phyloP scores from a whole-genome alignment of 2,329 filamentous ascomycete species.

The Cladosporium austrohemisphaericum region DNA sequence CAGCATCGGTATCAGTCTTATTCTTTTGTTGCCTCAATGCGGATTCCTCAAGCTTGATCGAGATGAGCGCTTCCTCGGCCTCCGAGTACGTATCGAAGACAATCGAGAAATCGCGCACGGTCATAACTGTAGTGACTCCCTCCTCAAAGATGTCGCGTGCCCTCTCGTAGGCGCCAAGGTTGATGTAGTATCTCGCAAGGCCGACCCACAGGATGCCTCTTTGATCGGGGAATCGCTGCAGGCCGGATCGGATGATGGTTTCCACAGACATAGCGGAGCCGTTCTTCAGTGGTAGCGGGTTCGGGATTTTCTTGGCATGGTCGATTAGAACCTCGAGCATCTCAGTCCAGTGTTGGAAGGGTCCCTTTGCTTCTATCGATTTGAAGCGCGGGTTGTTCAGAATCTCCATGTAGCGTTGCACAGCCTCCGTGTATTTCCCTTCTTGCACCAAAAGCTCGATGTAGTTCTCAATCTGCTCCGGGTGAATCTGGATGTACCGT shows the following conservation, averaged over 20 bases:
- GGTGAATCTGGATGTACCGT: constrained; percentile 94
- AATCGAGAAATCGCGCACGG: constrained; percentile 91
- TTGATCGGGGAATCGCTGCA: constrained; percentile 86
- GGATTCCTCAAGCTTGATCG: constrained; percentile 83
- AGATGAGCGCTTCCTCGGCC: constrained; percentile 94
- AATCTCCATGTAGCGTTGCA: constrained; percentile 85
- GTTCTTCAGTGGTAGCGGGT: constrained; percentile 74
- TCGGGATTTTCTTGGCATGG: constrained; percentile 58
- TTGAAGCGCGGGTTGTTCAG: constrained; percentile 86
- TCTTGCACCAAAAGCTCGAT: constrained; percentile 82
- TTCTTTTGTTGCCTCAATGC: constrained; percentile 75
- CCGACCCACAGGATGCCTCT: constrained; percentile 93
- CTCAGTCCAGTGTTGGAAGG: constrained; percentile 95
- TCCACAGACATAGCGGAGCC: constrained; percentile 86
- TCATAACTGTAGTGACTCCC: constrained; percentile 97
- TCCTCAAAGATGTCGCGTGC: constrained; percentile 94
- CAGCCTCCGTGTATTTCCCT: constrained; percentile 83
- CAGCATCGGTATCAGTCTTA: constrained; percentile 72
- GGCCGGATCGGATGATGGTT: constrained; percentile 86
- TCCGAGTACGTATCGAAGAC: constrained; percentile 96
- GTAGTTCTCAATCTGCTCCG: constrained; percentile 91
- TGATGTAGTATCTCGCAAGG: constrained; percentile 94
- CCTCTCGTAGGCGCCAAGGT: constrained; percentile 84
- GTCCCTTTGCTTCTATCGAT: constrained; percentile 90
- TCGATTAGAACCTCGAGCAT: constrained; percentile 94